Conservation (phyloP, 164 flowering plant species). For the Aristolochia contorta region DNA sequence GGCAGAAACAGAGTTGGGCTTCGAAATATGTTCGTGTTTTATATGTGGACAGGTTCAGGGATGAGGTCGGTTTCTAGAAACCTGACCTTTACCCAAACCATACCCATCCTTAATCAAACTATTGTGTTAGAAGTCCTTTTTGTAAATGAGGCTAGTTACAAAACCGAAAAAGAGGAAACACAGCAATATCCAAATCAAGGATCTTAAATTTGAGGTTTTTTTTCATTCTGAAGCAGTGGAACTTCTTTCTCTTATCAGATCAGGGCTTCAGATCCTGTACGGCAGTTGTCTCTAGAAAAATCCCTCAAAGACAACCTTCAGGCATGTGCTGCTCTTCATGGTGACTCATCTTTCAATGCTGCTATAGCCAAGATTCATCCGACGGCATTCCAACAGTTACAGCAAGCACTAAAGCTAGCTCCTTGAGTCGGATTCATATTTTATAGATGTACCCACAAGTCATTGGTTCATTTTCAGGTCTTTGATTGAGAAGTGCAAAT, state of each 20-base stretch:
- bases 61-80: too few relatives aligned
- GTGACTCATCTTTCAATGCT: conserved; percentile 65
- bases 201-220: neutral
- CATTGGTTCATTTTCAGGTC: too few relatives aligned
- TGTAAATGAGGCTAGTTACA: neutral
- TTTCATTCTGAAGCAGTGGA: neutral
- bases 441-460: neutral
- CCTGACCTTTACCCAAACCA: too few relatives aligned
- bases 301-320: conserved; percentile 77
- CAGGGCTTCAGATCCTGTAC: conserved; percentile 71
- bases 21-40: too few relatives aligned
- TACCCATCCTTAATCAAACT: too few relatives aligned
- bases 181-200: neutral
- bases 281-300: conserved; percentile 59
- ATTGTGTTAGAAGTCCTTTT: too few relatives aligned
- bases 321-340: conserved; percentile 81
- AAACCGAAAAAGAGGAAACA: neutral
- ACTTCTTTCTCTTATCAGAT: conserved; percentile 32
- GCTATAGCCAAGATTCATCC: conserved; percentile 81
- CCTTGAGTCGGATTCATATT: conserved; percentile 11
- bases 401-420: conserved; percentile 73
- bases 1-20: too few relatives aligned
- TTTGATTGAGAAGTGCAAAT: too few relatives aligned
- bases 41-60: too few relatives aligned
- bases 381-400: conserved; percentile 63